These are phyloP conservation scores for Globisporangium polare DNA, from an alignment of 352 stramenopile species.

Conservation along the genomic window DNA sequence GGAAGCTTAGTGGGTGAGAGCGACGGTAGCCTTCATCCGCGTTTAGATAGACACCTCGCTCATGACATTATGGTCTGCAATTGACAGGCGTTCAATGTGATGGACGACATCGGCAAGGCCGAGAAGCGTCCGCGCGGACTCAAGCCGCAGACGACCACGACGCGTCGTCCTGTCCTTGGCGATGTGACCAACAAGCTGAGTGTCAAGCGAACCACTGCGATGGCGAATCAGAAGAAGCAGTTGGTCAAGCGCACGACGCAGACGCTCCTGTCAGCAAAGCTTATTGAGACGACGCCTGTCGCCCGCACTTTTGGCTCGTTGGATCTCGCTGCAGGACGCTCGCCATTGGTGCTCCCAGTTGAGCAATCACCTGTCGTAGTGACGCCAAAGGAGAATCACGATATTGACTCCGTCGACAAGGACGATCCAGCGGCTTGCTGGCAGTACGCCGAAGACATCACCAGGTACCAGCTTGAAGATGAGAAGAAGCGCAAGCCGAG, in stretches of 20 bases:
- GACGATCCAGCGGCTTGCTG: slow-evolving; percentile 55
- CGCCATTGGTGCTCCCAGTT: slow-evolving; percentile 15
- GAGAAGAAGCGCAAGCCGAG: slow-evolving; percentile 68
- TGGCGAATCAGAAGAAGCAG: slow-evolving; percentile 45
- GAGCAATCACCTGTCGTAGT: slow-evolving; percentile 10
- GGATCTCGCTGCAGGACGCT: slow-evolving; percentile 25
- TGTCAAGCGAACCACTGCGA: slow-evolving; percentile 55
- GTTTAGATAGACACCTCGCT: background rate
- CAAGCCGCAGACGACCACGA: slow-evolving; percentile 31
- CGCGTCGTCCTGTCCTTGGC: slow-evolving; percentile 43
- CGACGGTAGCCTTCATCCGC: background rate
- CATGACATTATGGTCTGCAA: background rate
- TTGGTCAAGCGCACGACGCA: slow-evolving; percentile 34
- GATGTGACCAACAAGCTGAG: slow-evolving; percentile 77
- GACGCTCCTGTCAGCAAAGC: slow-evolving; percentile 14
- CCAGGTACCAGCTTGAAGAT: slow-evolving; percentile 66
- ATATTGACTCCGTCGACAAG: slow-evolving; percentile 79
- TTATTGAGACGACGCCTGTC: slow-evolving; percentile 30
- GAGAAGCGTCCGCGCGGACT: slow-evolving; percentile 60
- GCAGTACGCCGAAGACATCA: slow-evolving; percentile 84
- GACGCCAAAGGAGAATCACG: slow-evolving; percentile 35
- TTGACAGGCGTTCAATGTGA: slow-evolving; percentile 40
- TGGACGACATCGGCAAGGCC: slow-evolving; percentile 39
- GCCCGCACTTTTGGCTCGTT: slow-evolving; percentile 35
- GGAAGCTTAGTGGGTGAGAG: background rate